Evolutionary conservation across 768 basidiomycete genomes (phyloP).

Genomic region (Mycena maculata): DNA sequence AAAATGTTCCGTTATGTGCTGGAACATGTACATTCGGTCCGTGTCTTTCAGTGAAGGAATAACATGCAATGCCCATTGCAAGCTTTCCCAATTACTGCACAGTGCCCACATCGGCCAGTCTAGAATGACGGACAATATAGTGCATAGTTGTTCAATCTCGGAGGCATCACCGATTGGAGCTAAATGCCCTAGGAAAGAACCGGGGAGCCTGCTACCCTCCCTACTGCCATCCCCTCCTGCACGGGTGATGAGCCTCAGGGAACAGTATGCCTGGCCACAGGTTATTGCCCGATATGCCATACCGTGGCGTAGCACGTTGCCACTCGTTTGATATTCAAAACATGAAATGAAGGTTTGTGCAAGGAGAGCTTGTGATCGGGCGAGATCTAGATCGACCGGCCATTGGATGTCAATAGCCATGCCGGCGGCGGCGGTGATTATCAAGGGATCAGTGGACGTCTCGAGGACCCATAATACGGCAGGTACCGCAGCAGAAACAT

Average conservation of each 20-base stretch:
- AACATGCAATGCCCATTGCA: neutral
- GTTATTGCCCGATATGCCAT: neutral
- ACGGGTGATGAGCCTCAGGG: neutral
- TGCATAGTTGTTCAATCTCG: neutral
- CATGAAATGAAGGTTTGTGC: neutral
- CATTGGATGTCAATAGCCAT: neutral
- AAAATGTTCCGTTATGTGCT: neutral
- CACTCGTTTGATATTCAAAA: too few relatives aligned
- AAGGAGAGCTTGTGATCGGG: neutral
- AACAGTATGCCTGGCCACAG: neutral
- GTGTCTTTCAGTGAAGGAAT: neutral
- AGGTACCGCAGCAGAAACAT: neutral
- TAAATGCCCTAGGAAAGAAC: neutral
- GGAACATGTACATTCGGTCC: neutral
- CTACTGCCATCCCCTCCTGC: neutral
- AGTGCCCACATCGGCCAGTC: neutral
- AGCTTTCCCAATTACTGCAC: too few relatives aligned
- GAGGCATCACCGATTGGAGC: neutral
- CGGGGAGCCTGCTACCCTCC: neutral
- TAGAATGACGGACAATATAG: neutral
- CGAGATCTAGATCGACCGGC: neutral
- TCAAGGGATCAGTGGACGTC: too few relatives aligned
- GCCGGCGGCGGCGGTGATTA: neutral
- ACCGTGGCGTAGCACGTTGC: neutral
- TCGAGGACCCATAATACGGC: slow-evolving; percentile 10